Percentiles rank a stretch among this genome's conserved stretches.
phyloP scores from a whole-genome alignment of 495 filamentous ascomycete species.

The Collariella sp. region DNA sequence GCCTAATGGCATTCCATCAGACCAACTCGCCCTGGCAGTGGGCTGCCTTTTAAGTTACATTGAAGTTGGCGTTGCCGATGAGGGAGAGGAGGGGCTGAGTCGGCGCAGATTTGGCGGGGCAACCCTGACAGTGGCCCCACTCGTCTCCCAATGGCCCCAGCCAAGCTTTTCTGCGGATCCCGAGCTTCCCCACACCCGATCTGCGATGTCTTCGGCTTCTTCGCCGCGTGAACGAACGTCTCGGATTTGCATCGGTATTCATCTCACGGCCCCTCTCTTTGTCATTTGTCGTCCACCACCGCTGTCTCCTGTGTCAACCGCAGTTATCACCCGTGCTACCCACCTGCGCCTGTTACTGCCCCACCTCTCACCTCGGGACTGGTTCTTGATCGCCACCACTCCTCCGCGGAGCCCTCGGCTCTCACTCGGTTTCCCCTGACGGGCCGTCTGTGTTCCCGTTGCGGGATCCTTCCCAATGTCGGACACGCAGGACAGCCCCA shows the following conservation, averaged over 20 bases:
- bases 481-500: conserved; percentile 30
- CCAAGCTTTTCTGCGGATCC: conserved; percentile 10
- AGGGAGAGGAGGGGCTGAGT: too few relatives aligned
- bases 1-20: too few relatives aligned
- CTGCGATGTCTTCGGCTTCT: conserved; percentile 20
- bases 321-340: not conserved
- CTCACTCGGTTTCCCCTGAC: conserved; percentile 7
- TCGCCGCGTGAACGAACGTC: conserved; percentile 3
- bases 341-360: not conserved
- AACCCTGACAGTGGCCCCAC: not conserved
- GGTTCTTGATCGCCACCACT: not conserved
- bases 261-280: not conserved
- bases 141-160: not conserved
- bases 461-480: conserved; percentile 18
- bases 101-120: too few relatives aligned
- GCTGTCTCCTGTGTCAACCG: not conserved
- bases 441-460: not conserved
- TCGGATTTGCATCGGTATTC: conserved; percentile 35
- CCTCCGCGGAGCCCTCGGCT: conserved; percentile 12
- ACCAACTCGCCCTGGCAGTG: too few relatives aligned
- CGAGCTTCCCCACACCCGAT: conserved; percentile 18
- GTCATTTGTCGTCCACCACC: not conserved
- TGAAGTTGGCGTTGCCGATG: too few relatives aligned
- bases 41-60: too few relatives aligned
- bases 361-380: not conserved